Base-by-base conservation (phyloP, 164 flowering plant species). In the Echeveria elegans region DNA sequence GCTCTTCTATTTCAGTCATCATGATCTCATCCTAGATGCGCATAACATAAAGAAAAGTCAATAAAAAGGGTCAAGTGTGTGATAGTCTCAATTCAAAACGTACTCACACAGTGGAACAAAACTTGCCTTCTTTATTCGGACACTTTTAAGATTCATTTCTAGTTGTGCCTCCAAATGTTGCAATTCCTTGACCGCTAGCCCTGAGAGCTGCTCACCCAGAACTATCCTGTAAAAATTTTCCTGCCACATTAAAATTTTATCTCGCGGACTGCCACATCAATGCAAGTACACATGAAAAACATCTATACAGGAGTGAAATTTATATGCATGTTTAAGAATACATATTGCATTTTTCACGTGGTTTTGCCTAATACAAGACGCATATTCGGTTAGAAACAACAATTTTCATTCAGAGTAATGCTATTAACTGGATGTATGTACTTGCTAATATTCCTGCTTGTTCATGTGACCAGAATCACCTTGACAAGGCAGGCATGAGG, bases 51-150 rank as follows among this genome's bases (percentile, higher is more conserved):
- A 56, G 31, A 19, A 5, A 26, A 8, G 61, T 45, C 18, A 38
- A 56, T 56, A 11, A 10, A 8, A 11, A 12, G 47, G 47, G 61
- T 37, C 18, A 30, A 45, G 14, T 15, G 7, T 47, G 9, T 18
- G 1, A 5, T 37, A 41, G 3, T 59, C 32, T 31, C 32, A 28
- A 32, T 31, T 28, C 14, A 34, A 19, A 43, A 12, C 21, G 53
- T 68, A 10, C 36, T 26, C 30, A 26, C 26, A n/a, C n/a, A n/a
- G 10, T 43, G 7, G 4, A 1, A 26, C 40, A 10, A 31, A 40
- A 30, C 75, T 63, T 29, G 81, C 86, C 86, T 83, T 83, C 71
- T 79, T 81, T 68, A 69, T 72, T 1, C 83, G 82, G 19, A 83
- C 32, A 29, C 61, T 1, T 28, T 56, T 56, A 29, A 56, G 61